A percentile compares a stretch with the other conserved stretches of the same genome.
phyloP scores from a whole-genome alignment of 2,329 filamentous ascomycete genomes.

The Ascocoryne sarcoides region DNA sequence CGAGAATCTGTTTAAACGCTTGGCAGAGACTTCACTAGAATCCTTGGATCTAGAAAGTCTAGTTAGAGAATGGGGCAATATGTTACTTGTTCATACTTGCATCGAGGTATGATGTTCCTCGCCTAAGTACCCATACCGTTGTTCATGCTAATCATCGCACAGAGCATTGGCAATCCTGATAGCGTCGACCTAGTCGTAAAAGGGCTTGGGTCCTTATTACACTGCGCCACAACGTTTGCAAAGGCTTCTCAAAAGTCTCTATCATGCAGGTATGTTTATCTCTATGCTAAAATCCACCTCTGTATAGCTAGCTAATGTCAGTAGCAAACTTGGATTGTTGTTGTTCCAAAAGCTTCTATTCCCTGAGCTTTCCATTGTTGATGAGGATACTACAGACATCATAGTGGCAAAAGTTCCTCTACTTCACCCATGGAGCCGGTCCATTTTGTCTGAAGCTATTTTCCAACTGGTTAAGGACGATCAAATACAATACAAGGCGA shows the following conservation, averaged over 20 bases:
- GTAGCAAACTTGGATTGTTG: conserved; percentile 36
- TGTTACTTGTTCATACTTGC: conserved; percentile 34
- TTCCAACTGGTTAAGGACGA: conserved; percentile 46
- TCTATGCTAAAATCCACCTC: conserved; percentile 1
- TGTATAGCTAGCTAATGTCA: conserved; percentile 7
- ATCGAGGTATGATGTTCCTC: conserved; percentile 29
- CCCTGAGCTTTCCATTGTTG: conserved; percentile 38
- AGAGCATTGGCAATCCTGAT: conserved; percentile 26
- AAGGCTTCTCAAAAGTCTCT: conserved; percentile 20
- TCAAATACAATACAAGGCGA: conserved; percentile 36
- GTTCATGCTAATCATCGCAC: conserved; percentile 4
- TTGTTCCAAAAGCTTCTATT: conserved; percentile 61
- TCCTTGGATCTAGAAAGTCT: conserved; percentile 20
- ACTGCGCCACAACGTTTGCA: conserved; percentile 25
- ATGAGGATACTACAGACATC: conserved; percentile 16
- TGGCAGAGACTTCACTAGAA: conserved; percentile 28
- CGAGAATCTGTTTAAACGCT: conserved; percentile 32
- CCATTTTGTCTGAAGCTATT: conserved; percentile 52
- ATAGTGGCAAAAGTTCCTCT: conserved; percentile 35
- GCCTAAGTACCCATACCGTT: not conserved
- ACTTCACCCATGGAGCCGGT: conserved; percentile 47
- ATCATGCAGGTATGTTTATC: conserved; percentile 16
- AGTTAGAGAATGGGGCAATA: conserved; percentile 23
- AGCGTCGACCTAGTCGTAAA: conserved; percentile 28
- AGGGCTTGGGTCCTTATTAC: conserved; percentile 31